Evolutionary conservation across 1,284 basidiomycete species (phyloP).

Genomic region (Fomitopsis pinicola): DNA sequence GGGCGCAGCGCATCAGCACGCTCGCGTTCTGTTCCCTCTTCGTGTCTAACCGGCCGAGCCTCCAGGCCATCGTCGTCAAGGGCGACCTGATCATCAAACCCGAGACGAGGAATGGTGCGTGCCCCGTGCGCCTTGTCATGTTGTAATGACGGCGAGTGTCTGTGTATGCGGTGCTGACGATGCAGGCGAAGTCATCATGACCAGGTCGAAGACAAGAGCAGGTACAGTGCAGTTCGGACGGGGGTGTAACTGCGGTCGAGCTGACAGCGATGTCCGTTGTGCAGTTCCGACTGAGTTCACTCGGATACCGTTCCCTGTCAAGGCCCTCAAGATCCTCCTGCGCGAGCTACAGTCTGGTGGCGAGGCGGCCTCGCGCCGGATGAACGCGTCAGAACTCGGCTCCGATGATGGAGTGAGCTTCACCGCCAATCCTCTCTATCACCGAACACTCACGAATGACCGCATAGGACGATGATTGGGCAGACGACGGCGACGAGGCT

Average conservation of each 20-base stretch:
- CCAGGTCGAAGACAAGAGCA: conserved; percentile 83
- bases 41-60: conserved; percentile 54
- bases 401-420: conserved; percentile 74
- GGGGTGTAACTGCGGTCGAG: background rate
- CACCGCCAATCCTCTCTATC: background rate
- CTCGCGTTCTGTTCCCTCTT: conserved; percentile 82
- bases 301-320: conserved; percentile 82
- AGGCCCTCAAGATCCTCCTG: conserved; percentile 86
- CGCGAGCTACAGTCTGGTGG: conserved; percentile 77
- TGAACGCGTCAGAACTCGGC: conserved; percentile 42
- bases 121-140: conserved; percentile 9
- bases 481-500: conserved; percentile 50
- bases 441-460: background rate
- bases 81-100: conserved; percentile 89
- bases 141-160: conserved; percentile 7
- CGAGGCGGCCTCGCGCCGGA: conserved; percentile 43
- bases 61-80: conserved; percentile 71
- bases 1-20: conserved; percentile 83
- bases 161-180: conserved; percentile 12
- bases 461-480: conserved; percentile 82
- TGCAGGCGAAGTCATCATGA: conserved; percentile 79
- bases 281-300: conserved; percentile 85
- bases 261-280: background rate
- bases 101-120: conserved; percentile 76
- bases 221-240: conserved; percentile 43